Base-by-base conservation (phyloP, 495 filamentous ascomycete genomes). In the Aspergillus saccharolyticus region DNA sequence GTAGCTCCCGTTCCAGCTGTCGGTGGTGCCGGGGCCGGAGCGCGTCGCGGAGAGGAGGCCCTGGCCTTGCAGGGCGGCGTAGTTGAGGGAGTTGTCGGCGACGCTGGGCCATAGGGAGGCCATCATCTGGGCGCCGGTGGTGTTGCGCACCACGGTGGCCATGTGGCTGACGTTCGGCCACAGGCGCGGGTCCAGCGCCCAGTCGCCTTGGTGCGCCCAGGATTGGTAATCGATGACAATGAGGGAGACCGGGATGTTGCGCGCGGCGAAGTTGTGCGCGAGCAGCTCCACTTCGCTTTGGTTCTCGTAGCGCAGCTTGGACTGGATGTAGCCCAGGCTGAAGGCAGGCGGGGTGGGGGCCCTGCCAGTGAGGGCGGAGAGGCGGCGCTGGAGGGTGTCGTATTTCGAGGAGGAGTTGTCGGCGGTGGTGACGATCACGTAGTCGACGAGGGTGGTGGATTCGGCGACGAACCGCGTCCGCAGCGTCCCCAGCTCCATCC, bases 191-290 rank as follows among this genome's bases (percentile, higher is more conserved):
- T 72, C 67, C 3, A 72, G 56, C 12, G 46, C 64, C 69, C 69
- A 72, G 45, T 72, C 67, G n/a, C 69, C 69, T 42, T 72, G 65
- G 21, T 64, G 54, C n/a, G 65, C 63, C 69, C 69, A 72, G 3
- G 63, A 66, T n/a, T 66, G 63, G 44, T 66, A 72, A 39, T 72
- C 69, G 20, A 72, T 72, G 16, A 72, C 67, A 16, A 72, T 63
- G 53, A 72, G 45, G 0, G 63, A 66, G 1, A 72, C 64, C 3
- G 69, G 69, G 22, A 72, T 62, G 6, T 64, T 14, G 20, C 56
- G 53, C 16, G 53, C 39, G 0, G 65, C 52, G 44, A 68, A 70
- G 6, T 62, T 22, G 49, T 64, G 57, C 14, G 69, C 67, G 8
- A 72, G 55, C 1, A 55, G 45, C 1, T 65, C 33, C 1, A 70